Evolutionary conservation across 257 asterid genomes (phyloP).

Genomic region (Nicotiana sylvestris): DNA sequence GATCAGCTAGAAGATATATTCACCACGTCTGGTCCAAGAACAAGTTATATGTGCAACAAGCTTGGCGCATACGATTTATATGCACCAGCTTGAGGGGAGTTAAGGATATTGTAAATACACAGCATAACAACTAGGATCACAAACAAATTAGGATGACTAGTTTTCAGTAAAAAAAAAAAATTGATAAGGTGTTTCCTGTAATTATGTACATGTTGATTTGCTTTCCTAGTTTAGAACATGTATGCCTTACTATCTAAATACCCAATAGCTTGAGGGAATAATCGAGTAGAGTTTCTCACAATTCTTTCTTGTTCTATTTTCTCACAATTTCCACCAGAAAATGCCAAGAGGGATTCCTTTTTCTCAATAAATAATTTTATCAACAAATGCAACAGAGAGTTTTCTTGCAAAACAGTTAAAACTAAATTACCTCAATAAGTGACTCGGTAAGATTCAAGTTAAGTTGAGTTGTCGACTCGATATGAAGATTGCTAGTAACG

Average conservation of each 20-base stretch:
- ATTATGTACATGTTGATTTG: neutral
- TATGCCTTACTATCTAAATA: neutral
- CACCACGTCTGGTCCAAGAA: too few species aligned
- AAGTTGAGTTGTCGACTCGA: conserved; percentile 63
- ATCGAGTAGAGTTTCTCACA: neutral
- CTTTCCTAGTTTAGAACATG: neutral
- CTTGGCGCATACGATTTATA: too few species aligned
- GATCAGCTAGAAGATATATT: too few species aligned
- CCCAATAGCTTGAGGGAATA: neutral
- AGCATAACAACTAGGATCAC: too few species aligned
- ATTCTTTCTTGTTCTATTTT: neutral
- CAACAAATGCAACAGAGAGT: neutral
- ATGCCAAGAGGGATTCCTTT: neutral
- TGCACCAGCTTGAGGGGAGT: too few species aligned
- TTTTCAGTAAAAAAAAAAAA: neutral
- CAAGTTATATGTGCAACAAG: too few species aligned
- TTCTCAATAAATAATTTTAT: neutral
- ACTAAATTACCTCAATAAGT: conserved; percentile 65
- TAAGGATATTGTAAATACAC: too few species aligned
- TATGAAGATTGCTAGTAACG: conserved; percentile 53
- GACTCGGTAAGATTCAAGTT: conserved; percentile 80
- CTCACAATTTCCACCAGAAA: neutral
- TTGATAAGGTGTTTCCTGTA: neutral
- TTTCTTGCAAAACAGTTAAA: neutral
- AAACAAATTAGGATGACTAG: too few species aligned